Base-by-base conservation (phyloP, 257 asterid genomes). In the Voacanga thouarsii region DNA sequence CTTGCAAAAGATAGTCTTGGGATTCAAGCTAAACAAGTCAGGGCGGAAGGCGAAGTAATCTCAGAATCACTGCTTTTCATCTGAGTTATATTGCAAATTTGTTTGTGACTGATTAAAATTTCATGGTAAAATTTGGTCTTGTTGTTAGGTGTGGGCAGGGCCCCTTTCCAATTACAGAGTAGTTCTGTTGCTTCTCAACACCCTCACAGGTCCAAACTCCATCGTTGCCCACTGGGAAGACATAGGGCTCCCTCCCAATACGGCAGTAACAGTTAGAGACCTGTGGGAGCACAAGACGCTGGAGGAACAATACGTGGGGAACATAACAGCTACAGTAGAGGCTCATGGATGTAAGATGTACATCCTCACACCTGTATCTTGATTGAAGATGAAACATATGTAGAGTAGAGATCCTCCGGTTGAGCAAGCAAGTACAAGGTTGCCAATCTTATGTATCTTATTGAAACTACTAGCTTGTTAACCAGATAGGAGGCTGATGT, bases 111-210 rank as follows among this genome's bases (percentile, higher is more conserved):
- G 1, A 33, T 33, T 33, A 33, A 33, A 33, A n/a, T n/a, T n/a
- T n/a, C n/a, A n/a, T n/a, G n/a, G n/a, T n/a, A n/a, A n/a, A n/a
- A 33, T 33, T 33, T 33, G 37, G 37, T 33, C 37, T 33, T 33
- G 37, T 77, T 81, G 61, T 11, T 97, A 92, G 97, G 96, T 89
- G 10, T 94, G 98, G 97, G 98, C 97, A 41, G 97, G 94, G 43
- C 94, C 97, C 24, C 93, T 94, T 15, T 85, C 96, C 2, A 70
- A 86, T 9, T 80, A 94, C 82, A 86, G 94, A 85, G 90, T 89
- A 47, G 97, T 89, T 10, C 49, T 94, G 63, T 80, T 94, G 71
- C 84, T 94, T 75, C 83, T 92, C 41, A 94, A 94, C 81, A 89
- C 97, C 51, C 92, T 96, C 12, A 43, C 84, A 12, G 0, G 0